Base-by-base conservation (phyloP, 371 early-diverging fungal genomes). In the Entomophthora muscae region DNA sequence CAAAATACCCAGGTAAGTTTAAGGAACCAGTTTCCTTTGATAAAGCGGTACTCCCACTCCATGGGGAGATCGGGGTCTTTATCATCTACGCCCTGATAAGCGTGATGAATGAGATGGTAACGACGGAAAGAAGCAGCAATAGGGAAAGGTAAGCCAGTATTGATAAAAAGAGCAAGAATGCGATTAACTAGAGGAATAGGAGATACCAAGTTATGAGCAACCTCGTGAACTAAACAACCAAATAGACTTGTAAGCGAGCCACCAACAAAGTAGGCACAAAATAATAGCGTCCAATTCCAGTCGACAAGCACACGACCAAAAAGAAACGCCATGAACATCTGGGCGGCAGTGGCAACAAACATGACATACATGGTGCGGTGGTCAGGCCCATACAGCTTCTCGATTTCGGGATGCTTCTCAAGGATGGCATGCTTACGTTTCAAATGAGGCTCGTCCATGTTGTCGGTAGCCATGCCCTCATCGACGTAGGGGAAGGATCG, bases 71-170 rank as follows among this genome's bases (percentile, higher is more conserved):
- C 98, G 53, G 95, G 91, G 68, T 98, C 98, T 68, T 83, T 83
- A n/a, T 91, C 95, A 23, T 84, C 81, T 13, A 95, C 94, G 52
- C 97, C 98, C 73, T 91, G 93, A 80, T 85, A 94, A 10, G 89
- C 84, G 75, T 98, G 98, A 72, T 98, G 98, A 71, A 92, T 91
- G 57, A 95, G 80, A 72, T 98, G 98, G 72, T 94, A 95, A 5
- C 93, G 83, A 64, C 93, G 85, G 75, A 90, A 91, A 12, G 90
- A 86, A 68, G 82, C 78, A n/a, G 88, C 79, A 33, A 90, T 80
- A 7, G 90, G 90, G 12, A 86, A 81, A 0, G 88, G 85, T 58
- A 95, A 77, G 62, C 84, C 80, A 53, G 93, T 76, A 76, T 97
- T 97, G 68, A 88, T 87, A 10, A 91, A 65, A 61, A 90, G 71